Conservation (phyloP, 768 basidiomycete genomes). For the Hortiboletus flavorubellus region DNA sequence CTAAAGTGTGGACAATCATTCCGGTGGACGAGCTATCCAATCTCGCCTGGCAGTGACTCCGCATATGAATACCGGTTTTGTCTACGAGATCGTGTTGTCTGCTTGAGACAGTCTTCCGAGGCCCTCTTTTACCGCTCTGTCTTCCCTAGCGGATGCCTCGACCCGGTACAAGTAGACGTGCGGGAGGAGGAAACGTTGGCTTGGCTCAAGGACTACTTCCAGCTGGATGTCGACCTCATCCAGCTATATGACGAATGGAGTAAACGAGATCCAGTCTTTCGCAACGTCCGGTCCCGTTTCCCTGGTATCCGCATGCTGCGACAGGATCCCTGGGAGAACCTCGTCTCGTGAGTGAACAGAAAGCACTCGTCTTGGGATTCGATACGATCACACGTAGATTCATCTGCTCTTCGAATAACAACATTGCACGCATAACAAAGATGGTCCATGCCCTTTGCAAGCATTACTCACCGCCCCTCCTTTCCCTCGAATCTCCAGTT, state of each 20-base stretch:
- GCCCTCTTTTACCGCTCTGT: slow-evolving; percentile 68
- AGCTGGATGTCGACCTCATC: slow-evolving; percentile 71
- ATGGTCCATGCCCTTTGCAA: slow-evolving; percentile 85
- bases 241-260: slow-evolving; percentile 77
- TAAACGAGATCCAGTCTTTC: slow-evolving; percentile 69
- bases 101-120: slow-evolving; percentile 67
- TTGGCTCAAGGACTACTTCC: slow-evolving; percentile 88
- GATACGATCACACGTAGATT: slow-evolving; percentile 52
- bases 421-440: slow-evolving; percentile 89
- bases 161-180: slow-evolving; percentile 29
- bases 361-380: not conserved
- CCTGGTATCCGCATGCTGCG: slow-evolving; percentile 81
- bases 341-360: slow-evolving; percentile 71
- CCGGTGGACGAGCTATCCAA: slow-evolving; percentile 62
- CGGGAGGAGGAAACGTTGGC: slow-evolving; percentile 62
- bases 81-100: slow-evolving; percentile 78
- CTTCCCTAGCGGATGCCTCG: slow-evolving; percentile 47
- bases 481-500: slow-evolving; percentile 43
- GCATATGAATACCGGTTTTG: slow-evolving; percentile 77
- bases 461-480: slow-evolving; percentile 68
- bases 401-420: slow-evolving; percentile 97
- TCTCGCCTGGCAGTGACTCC: slow-evolving; percentile 17
- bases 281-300: slow-evolving; percentile 57
- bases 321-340: slow-evolving; percentile 96
- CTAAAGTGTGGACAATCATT: slow-evolving; percentile 85